Percentiles rank a stretch among this genome's conserved stretches.
These are phyloP conservation scores for Lenwebbia sp. DNA, from an alignment of 345 rosid genomes.

Conservation along the genomic window DNA sequence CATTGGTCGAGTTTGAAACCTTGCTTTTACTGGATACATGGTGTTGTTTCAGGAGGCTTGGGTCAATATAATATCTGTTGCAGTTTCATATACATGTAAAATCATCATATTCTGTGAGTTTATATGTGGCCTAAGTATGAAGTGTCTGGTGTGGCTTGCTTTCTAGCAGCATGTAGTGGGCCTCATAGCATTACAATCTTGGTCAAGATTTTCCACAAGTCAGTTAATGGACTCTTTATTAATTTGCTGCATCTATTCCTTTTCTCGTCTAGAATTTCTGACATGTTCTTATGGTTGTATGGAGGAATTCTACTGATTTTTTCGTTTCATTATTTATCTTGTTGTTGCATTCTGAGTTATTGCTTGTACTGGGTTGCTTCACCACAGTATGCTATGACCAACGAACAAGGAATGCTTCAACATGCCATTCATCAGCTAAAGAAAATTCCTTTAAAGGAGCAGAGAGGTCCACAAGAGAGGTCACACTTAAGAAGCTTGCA, in stretches of 20 bases:
- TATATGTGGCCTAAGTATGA: background rate
- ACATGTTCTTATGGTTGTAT: background rate
- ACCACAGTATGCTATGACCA: slow-evolving; percentile 74
- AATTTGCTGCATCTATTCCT: background rate
- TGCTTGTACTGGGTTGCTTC: background rate
- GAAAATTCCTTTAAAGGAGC: slow-evolving; percentile 80
- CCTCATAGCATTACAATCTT: background rate
- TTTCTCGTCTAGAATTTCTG: background rate
- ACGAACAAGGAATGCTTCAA: slow-evolving; percentile 67
- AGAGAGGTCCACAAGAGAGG: slow-evolving; percentile 96
- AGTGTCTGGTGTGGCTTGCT: background rate
- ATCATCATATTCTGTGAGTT: background rate
- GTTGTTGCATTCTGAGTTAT: background rate
- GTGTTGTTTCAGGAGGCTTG: background rate
- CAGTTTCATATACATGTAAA: background rate
- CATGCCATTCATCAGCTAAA: slow-evolving; percentile 85
- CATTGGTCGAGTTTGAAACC: background rate
- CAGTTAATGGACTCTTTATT: background rate
- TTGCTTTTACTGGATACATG: background rate
- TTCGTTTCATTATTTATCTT: too few relatives aligned
- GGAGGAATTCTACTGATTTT: background rate
- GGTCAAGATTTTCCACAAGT: background rate
- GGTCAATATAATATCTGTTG: background rate
- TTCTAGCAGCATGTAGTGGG: background rate
- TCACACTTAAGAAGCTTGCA: slow-evolving; percentile 73